Base-by-base conservation (phyloP, 768 basidiomycete species). In the Suillus subluteus region DNA sequence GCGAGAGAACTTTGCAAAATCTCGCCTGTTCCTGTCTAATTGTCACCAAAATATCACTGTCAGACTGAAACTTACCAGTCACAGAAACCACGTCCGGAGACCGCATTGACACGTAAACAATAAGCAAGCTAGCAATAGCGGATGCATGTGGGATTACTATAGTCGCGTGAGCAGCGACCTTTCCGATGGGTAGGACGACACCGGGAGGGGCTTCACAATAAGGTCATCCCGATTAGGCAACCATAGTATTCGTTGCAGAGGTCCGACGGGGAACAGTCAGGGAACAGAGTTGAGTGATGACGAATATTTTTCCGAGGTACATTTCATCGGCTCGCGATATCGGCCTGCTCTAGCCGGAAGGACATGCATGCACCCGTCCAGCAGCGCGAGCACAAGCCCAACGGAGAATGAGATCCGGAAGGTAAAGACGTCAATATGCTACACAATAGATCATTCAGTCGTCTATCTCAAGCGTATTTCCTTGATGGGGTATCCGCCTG, bases 321-420 rank as follows among this genome's bases (percentile, higher is more conserved):
- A 23, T 23, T 50, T 50, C 13, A 50, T 50, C 6, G 6, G 23
- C 48, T 50, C 48, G n/a, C n/a, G 23, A 50, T 13, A 50, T 50
- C 13, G n/a, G n/a, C 48, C 23, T 23, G 48, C 43, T 44, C 2
- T 16, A 44, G 43, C 43, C 18, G 18, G 18, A n/a, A 21, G 43
- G 43, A 44, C 8, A 21, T 44, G 43, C 43, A 44, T 7, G 6
- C 43, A 44, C 18, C 3, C 18, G 12, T n/a, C 12, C n/a, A 48
- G n/a, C 46, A 23, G n/a, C 48, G 16, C 23, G n/a, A 13, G 23
- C 5, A 23, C 23, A 13, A 23, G n/a, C 6, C 46, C 4, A 4
- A n/a, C 4, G 44, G 44, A 46, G 21, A 80, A 37, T 37, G 92
- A 91, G 70, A 95, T 92, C 92, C 93, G 64, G 8, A 66, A 62